Conservation (phyloP, 1,284 basidiomycete species). For the Moniliophthora roreri region DNA sequence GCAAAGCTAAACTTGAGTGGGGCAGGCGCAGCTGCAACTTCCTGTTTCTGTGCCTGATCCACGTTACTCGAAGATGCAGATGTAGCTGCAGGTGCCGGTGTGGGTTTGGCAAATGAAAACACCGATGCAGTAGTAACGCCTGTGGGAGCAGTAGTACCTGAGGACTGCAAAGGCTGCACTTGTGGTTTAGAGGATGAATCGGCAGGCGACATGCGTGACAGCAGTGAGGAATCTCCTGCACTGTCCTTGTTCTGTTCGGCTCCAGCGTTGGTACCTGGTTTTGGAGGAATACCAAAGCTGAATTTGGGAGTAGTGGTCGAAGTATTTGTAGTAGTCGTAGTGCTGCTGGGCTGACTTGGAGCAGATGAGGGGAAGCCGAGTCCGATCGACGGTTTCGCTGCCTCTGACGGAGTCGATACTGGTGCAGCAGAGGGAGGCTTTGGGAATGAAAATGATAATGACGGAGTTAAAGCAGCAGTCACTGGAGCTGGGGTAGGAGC, state of each 20-base stretch:
- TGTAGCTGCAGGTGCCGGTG: neutral
- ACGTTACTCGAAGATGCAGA: neutral
- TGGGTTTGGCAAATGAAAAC: slow-evolving; percentile 8
- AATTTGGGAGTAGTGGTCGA: slow-evolving; percentile 9
- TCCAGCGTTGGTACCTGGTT: slow-evolving; percentile 2
- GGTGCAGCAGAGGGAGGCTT: neutral
- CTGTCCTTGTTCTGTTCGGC: slow-evolving; percentile 10
- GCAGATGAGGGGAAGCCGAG: slow-evolving; percentile 16
- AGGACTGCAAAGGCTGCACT: neutral
- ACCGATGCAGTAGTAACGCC: neutral
- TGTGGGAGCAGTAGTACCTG: neutral
- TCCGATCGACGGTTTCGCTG: slow-evolving; percentile 10
- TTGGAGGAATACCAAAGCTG: slow-evolving; percentile 19
- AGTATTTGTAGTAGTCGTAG: slow-evolving; percentile 21
- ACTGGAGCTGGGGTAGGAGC: neutral
- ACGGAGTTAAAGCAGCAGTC: no score
- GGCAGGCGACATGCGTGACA: neutral
- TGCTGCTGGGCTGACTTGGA: slow-evolving; percentile 12
- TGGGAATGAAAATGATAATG: no score
- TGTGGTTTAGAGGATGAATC: neutral
- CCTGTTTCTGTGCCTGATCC: neutral
- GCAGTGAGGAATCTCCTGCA: neutral
- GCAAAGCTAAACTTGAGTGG: slow-evolving; percentile 15
- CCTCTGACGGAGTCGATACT: no score
- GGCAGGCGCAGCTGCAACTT: neutral